A percentile compares a stretch with the other conserved stretches of the same genome.
These are phyloP conservation scores for Pythium volutum DNA, from an alignment of 352 stramenopile species.

Conservation along the genomic window DNA sequence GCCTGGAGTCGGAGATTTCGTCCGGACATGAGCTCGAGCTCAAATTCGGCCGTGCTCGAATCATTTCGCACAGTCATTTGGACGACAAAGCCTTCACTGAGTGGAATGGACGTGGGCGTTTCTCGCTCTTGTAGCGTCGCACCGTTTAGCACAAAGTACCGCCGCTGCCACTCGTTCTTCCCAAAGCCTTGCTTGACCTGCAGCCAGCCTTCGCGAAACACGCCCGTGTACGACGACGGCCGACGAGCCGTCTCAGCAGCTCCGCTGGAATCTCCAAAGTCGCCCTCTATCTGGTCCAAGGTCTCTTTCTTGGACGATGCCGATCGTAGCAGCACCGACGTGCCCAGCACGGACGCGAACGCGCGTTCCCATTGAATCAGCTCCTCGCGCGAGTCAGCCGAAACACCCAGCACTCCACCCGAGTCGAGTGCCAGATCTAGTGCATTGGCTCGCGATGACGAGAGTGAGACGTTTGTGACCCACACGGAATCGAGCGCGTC, in stretches of 20 bases:
- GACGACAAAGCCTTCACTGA: slow-evolving; percentile 44
- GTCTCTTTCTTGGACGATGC: slow-evolving; percentile 15
- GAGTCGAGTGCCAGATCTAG: slow-evolving; percentile 31
- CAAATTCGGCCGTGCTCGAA: slow-evolving; percentile 27
- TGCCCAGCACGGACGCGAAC: slow-evolving; percentile 21
- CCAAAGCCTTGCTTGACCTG: slow-evolving; percentile 43
- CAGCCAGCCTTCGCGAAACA: slow-evolving; percentile 56
- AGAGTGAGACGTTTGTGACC: slow-evolving; percentile 31
- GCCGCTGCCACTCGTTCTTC: slow-evolving; percentile 50
- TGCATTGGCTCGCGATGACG: slow-evolving; percentile 30
- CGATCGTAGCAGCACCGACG: slow-evolving; percentile 4
- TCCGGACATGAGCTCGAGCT: slow-evolving; percentile 56
- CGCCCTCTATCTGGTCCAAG: not conserved
- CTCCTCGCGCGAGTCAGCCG: slow-evolving; percentile 32
- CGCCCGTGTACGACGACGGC: slow-evolving; percentile 21
- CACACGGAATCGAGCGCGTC: slow-evolving; percentile 27
- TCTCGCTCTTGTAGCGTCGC: slow-evolving; percentile 65
- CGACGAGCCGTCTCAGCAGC: not conserved
- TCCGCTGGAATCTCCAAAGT: not conserved
- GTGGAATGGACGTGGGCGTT: slow-evolving; percentile 40
- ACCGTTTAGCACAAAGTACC: slow-evolving; percentile 60
- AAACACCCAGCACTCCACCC: slow-evolving; percentile 29
- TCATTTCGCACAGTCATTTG: slow-evolving; percentile 45
- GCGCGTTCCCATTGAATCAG: slow-evolving; percentile 41
- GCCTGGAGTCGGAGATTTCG: slow-evolving; percentile 46